These are phyloP conservation scores for Wickerhamomyces pijperi DNA, from an alignment of 805 yeast genomes.

Conservation along the genomic window DNA sequence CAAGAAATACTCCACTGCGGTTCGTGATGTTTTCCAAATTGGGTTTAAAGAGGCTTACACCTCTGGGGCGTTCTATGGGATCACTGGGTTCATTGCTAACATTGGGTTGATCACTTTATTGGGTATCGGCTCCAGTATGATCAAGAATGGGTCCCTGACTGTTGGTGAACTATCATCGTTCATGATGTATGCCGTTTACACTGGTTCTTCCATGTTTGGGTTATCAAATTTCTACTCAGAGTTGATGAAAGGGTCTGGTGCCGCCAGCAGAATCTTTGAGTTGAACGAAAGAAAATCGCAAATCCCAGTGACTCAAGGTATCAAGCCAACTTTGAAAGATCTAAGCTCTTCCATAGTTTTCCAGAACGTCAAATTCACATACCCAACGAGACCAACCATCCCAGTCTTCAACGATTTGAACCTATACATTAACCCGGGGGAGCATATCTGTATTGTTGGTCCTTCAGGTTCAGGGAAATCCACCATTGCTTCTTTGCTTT, in stretches of 20 bases:
- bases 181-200: conserved; percentile 90
- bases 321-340: conserved; percentile 22
- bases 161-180: conserved; percentile 87
- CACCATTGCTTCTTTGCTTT: conserved; percentile 66
- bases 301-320: conserved; percentile 59
- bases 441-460: conserved; percentile 88
- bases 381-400: conserved; percentile 76
- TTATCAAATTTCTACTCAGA: conserved; percentile 86
- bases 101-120: conserved; percentile 66
- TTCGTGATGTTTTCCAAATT: conserved; percentile 49
- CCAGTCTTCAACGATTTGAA: conserved; percentile 51
- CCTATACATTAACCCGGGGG: conserved; percentile 62
- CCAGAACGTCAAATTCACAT: conserved; percentile 52
- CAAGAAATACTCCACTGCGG: conserved; percentile 60
- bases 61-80: conserved; percentile 65
- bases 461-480: conserved; percentile 97
- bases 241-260: conserved; percentile 95
- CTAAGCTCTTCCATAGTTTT: conserved; percentile 40
- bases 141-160: conserved; percentile 61
- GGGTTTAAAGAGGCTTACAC: conserved; percentile 75
- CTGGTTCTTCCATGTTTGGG: conserved; percentile 89
- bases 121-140: conserved; percentile 75
- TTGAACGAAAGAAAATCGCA: conserved; percentile 66
- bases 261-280: conserved; percentile 86
- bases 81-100: conserved; percentile 80